phyloP scores from a whole-genome alignment of 768 basidiomycete species.

The Rhodosporidiobolus odoratus region DNA sequence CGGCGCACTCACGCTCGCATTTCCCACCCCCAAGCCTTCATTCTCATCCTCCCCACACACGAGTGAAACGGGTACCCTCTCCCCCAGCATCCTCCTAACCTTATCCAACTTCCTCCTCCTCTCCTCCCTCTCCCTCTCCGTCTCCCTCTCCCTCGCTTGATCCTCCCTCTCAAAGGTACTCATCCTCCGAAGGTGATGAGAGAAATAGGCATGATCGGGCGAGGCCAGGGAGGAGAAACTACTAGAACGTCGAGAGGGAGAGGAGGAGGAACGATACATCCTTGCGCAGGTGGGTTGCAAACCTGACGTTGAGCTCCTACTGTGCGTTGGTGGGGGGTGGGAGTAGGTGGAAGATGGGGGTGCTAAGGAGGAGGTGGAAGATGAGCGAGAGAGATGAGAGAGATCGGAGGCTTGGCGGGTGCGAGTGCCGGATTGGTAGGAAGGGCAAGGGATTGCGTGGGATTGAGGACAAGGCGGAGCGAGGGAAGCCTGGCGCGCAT shows the following conservation, averaged over 20 bases:
- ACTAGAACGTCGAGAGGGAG: neutral
- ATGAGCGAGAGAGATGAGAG: constrained; percentile 1
- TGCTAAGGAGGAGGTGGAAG: neutral
- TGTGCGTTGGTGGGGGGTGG: too few relatives aligned
- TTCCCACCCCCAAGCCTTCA: neutral
- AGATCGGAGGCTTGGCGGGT: constrained; percentile 6
- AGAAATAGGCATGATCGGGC: neutral
- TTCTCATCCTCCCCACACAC: neutral
- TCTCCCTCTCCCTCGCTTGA: neutral
- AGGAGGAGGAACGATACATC: constrained; percentile 25
- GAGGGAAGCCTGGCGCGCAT: neutral
- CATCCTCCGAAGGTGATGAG: neutral
- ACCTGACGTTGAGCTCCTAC: too few relatives aligned
- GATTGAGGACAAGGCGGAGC: neutral
- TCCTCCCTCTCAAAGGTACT: neutral
- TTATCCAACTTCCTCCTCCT: constrained; percentile 33
- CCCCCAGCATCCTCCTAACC: constrained; percentile 29
- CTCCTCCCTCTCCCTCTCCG: constrained; percentile 21
- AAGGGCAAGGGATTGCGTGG: neutral
- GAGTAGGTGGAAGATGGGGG: too few relatives aligned
- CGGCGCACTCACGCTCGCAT: too few relatives aligned
- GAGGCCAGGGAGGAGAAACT: neutral
- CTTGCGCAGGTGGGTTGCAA: too few relatives aligned
- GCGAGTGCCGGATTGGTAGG: constrained; percentile 4
- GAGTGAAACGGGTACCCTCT: constrained; percentile 19